Conservation (phyloP, 345 rosid genomes). For the Syzygium aqueum region DNA sequence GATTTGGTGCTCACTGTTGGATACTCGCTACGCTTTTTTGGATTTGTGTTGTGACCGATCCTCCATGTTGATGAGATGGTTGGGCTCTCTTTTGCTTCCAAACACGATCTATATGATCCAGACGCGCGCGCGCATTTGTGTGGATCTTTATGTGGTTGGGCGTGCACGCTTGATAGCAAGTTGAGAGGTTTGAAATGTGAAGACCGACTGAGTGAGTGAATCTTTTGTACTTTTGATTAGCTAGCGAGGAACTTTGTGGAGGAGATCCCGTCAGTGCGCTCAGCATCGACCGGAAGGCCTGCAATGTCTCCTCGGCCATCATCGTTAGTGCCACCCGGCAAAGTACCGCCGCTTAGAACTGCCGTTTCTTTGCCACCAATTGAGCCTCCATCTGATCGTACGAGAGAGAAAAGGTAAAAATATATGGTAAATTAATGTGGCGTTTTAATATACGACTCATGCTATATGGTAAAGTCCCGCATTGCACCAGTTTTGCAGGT, state of each 20-base stretch:
- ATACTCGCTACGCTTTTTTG: background rate
- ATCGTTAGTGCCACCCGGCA: constrained; percentile 48
- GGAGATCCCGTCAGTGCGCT: constrained; percentile 34
- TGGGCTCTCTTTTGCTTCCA: background rate
- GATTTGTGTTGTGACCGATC: background rate
- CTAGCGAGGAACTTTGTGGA: constrained; percentile 42
- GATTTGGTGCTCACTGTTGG: background rate
- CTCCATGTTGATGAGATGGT: background rate
- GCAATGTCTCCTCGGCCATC: constrained; percentile 39
- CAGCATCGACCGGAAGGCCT: constrained; percentile 54
- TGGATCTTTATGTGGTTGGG: background rate
- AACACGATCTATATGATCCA: background rate
- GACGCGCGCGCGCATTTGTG: background rate
- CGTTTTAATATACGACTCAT: background rate
- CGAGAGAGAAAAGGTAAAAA: constrained; percentile 51
- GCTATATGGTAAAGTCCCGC: background rate
- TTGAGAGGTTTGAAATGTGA: background rate
- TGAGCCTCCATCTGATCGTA: constrained; percentile 52
- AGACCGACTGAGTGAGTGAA: constrained; percentile 7
- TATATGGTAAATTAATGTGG: background rate
- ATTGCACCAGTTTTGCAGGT: background rate
- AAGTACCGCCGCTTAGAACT: constrained; percentile 43
- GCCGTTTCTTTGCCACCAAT: constrained; percentile 51
- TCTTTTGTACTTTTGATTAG: constrained; percentile 18
- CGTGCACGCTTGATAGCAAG: background rate